Evolutionary conservation across 2,329 filamentous ascomycete species (phyloP).

Genomic region (Aplosporella prunicola): DNA sequence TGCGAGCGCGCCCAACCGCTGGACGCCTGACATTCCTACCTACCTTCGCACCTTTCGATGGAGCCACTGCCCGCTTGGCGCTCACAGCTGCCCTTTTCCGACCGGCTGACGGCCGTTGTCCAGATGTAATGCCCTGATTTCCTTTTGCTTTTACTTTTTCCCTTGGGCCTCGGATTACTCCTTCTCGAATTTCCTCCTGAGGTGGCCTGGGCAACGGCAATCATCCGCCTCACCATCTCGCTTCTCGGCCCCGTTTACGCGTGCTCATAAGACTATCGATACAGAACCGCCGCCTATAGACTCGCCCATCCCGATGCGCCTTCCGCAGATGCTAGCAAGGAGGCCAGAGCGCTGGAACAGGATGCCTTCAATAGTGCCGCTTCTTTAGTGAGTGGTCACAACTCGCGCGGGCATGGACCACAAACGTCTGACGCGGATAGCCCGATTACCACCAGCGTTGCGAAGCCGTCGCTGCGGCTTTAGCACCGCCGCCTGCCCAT

Average conservation of each 20-base stretch:
- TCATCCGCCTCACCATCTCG: background rate
- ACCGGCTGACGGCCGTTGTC: conserved; percentile 34
- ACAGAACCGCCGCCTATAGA: conserved; percentile 42
- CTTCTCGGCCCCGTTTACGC: background rate
- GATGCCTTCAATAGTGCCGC: conserved; percentile 50
- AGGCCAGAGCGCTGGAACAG: conserved; percentile 59
- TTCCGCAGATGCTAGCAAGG: conserved; percentile 40
- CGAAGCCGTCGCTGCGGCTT: conserved; percentile 1
- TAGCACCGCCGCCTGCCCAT: too few species aligned
- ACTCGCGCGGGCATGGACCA: conserved; percentile 1
- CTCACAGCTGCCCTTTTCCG: conserved; percentile 33
- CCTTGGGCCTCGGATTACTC: background rate
- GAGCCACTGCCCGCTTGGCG: conserved; percentile 29
- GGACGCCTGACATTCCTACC: too few species aligned
- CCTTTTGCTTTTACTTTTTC: background rate
- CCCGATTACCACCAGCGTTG: conserved; percentile 25
- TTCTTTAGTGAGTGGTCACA: conserved; percentile 42
- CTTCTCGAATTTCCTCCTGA: background rate
- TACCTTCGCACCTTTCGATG: too few species aligned
- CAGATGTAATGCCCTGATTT: conserved; percentile 33
- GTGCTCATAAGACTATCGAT: conserved; percentile 4
- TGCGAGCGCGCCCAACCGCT: too few species aligned
- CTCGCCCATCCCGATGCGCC: conserved; percentile 34
- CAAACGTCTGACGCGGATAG: conserved; percentile 20
- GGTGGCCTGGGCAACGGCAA: too few species aligned